A percentile compares a stretch with the other conserved stretches of the same genome.
Conservation (phyloP, 2,329 filamentous ascomycete species). For the Didymella arachidicola region DNA sequence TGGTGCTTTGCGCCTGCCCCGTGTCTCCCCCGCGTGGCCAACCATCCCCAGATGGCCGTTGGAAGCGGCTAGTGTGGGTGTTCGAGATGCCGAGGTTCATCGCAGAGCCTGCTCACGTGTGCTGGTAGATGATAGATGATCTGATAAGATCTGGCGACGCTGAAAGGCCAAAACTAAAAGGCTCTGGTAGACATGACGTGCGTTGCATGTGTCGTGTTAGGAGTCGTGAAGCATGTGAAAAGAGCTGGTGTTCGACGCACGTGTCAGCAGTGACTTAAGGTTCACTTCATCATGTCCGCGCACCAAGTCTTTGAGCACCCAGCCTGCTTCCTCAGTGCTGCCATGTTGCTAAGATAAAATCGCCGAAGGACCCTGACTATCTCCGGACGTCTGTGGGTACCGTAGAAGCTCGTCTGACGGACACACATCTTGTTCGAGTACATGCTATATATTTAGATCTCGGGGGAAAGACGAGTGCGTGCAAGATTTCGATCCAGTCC, state of each 20-base stretch:
- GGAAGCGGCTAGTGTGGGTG: neutral
- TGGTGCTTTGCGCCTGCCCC: conserved; percentile 9
- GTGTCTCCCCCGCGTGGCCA: conserved; percentile 18
- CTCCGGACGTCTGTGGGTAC: neutral
- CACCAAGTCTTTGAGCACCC: neutral
- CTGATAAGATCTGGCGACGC: conserved; percentile 1
- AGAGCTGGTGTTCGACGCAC: neutral
- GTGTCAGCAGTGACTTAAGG: neutral
- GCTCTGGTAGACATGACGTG: neutral
- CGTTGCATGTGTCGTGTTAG: neutral
- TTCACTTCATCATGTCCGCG: neutral
- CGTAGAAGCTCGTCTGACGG: too few relatives aligned
- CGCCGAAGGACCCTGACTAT: neutral
- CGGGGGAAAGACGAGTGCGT: too few relatives aligned
- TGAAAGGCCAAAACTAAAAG: too few relatives aligned
- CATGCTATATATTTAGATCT: too few relatives aligned
- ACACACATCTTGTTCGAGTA: too few relatives aligned
- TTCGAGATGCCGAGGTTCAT: conserved; percentile 14
- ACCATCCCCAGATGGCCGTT: conserved; percentile 11
- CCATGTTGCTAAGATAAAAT: neutral
- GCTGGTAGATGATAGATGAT: conserved; percentile 19
- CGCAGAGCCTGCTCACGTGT: conserved; percentile 6
- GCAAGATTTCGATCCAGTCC: neutral
- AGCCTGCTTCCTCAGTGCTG: neutral
- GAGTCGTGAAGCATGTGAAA: conserved; percentile 16